phyloP scores from a whole-genome alignment of 805 yeast genomes.

The Saccharomycopsis fermentans region DNA sequence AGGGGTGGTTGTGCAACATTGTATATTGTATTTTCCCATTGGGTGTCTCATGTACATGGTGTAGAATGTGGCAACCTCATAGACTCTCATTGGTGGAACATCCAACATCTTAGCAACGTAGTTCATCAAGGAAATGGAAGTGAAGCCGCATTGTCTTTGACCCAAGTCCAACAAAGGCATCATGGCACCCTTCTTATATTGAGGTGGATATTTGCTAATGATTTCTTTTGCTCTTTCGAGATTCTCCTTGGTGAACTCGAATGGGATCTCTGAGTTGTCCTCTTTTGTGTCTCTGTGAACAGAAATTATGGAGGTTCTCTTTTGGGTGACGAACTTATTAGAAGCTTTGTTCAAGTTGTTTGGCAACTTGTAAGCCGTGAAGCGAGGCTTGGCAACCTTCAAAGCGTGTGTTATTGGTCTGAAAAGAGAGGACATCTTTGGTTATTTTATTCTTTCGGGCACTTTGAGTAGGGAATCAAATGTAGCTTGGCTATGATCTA shows the following conservation, averaged over 20 bases:
- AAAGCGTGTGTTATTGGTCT: constrained; percentile 15
- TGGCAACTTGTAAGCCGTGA: constrained; percentile 13
- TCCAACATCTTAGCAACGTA: constrained; percentile 76
- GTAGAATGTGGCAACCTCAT: constrained; percentile 86
- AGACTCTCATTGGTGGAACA: constrained; percentile 91
- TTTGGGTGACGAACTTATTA: constrained; percentile 7
- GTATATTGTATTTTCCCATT: constrained; percentile 75
- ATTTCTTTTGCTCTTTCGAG: constrained; percentile 58
- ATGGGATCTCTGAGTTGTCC: constrained; percentile 58
- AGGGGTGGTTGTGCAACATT: constrained; percentile 84
- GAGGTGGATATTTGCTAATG: constrained; percentile 72
- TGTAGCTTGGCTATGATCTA: no score
- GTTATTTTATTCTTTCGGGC: no score
- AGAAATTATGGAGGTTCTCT: constrained; percentile 15
- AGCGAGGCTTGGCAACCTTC: constrained; percentile 11
- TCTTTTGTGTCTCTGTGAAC: constrained; percentile 67
- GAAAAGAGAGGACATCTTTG: constrained; percentile 7
- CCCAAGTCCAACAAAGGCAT: constrained; percentile 84
- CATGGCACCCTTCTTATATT: constrained; percentile 78
- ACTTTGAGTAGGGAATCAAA: no score
- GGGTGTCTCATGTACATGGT: constrained; percentile 86
- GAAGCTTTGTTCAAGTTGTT: background rate
- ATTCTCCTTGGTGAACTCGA: constrained; percentile 63
- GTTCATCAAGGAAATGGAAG: constrained; percentile 82
- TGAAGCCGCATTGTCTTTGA: constrained; percentile 79